These are phyloP conservation scores for Monilinia fructicola DNA, from an alignment of 2,329 filamentous ascomycete species.

Conservation along the genomic window DNA sequence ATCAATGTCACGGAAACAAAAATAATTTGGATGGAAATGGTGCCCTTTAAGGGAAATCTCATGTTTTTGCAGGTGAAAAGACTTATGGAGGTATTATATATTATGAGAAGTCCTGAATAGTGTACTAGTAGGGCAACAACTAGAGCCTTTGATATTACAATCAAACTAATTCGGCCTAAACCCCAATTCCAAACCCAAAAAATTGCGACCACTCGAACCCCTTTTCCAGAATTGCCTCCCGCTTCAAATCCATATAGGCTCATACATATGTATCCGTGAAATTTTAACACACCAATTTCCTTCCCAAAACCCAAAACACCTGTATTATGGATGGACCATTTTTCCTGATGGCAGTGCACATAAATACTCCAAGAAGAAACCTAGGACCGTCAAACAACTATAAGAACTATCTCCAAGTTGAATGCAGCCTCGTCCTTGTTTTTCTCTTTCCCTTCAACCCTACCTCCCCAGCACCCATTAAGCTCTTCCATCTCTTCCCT, in stretches of 20 bases:
- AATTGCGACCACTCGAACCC: neutral
- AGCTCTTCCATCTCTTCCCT: constrained; percentile 61
- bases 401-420: constrained; percentile 52
- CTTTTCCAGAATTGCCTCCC: neutral
- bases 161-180: neutral
- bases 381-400: neutral
- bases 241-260: neutral
- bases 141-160: neutral
- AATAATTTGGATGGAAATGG: neutral
- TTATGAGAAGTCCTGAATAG: neutral
- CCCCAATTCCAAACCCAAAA: neutral
- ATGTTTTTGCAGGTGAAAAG: neutral
- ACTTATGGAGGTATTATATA: neutral
- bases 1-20: too few relatives aligned
- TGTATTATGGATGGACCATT: neutral
- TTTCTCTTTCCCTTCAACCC: constrained; percentile 52
- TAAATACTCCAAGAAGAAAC: neutral
- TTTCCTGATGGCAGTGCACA: neutral
- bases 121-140: neutral
- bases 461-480: constrained; percentile 59
- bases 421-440: constrained; percentile 50
- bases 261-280: neutral
- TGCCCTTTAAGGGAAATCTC: neutral
- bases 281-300: neutral
- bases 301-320: neutral